A percentile compares a stretch with the other conserved stretches of the same genome.
phyloP scores from a whole-genome alignment of 1,139 yeast species.

The Saccharomyces pastorianus region DNA sequence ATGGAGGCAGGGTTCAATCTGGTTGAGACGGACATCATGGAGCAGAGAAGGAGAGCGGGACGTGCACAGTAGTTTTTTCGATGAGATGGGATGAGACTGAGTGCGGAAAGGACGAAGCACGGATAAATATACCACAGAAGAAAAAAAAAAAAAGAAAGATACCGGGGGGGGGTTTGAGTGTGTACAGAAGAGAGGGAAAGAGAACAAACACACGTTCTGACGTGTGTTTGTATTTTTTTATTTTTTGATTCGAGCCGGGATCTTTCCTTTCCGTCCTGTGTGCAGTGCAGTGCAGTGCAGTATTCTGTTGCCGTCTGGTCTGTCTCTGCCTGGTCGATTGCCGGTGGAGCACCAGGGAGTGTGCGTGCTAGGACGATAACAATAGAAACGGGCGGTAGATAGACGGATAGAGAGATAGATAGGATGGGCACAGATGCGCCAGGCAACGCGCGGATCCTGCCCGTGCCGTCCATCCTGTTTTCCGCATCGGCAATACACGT shows the following conservation, averaged over 20 bases:
- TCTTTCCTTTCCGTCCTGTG: too few relatives aligned
- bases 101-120: background rate
- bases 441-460: background rate
- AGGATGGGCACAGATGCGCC: background rate
- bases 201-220: background rate
- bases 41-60: background rate
- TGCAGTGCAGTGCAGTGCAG: too few relatives aligned
- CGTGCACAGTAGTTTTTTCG: background rate
- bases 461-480: background rate
- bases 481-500: background rate
- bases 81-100: background rate
- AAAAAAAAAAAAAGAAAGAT: background rate
- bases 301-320: too few relatives aligned
- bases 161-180: too few relatives aligned
- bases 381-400: background rate
- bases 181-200: too few relatives aligned
- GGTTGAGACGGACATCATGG: constrained; percentile 11
- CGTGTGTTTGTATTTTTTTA: too few relatives aligned
- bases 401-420: too few relatives aligned
- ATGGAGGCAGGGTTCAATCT: constrained; percentile 9
- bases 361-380: background rate
- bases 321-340: too few relatives aligned
- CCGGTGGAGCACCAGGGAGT: too few relatives aligned
- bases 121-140: background rate
- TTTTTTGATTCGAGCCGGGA: too few relatives aligned